phyloP scores from a whole-genome alignment of 2,329 filamentous ascomycete genomes.

The Lecanicillium sp. region DNA sequence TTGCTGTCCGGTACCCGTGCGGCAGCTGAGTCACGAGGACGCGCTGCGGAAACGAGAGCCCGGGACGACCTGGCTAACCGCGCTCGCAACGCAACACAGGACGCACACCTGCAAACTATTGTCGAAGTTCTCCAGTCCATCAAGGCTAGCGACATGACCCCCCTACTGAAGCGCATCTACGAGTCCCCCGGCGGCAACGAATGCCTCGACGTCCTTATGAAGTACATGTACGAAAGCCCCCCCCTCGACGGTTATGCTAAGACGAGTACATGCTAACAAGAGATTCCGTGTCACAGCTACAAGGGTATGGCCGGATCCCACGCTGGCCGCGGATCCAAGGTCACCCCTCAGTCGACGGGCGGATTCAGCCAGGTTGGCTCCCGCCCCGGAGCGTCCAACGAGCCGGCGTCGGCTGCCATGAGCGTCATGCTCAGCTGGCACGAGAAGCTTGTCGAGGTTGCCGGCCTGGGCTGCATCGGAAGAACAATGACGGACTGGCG shows the following conservation, averaged over 20 bases:
- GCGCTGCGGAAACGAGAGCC: too few relatives aligned
- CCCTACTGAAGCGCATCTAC: constrained; percentile 78
- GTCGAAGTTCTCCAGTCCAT: constrained; percentile 94
- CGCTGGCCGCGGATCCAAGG: constrained; percentile 21
- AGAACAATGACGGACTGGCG: constrained; percentile 95
- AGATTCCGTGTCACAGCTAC: constrained; percentile 56
- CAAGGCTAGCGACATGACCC: constrained; percentile 91
- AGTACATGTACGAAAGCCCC: constrained; percentile 71
- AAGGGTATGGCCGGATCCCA: constrained; percentile 68
- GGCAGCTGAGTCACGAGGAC: too few relatives aligned
- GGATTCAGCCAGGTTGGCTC: constrained; percentile 77
- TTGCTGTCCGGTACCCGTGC: too few relatives aligned
- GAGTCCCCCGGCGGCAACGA: constrained; percentile 73
- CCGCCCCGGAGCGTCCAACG: constrained; percentile 47
- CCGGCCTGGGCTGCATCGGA: constrained; percentile 84
- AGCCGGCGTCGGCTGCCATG: constrained; percentile 81
- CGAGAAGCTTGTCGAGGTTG: constrained; percentile 94
- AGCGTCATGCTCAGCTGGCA: constrained; percentile 97
- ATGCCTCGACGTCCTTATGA: constrained; percentile 88
- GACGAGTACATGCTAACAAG: too few relatives aligned
- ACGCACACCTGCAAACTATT: constrained; percentile 80
- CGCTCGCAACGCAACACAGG: too few relatives aligned
- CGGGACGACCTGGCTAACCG: too few relatives aligned
- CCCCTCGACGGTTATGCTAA: background rate
- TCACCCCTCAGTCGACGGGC: constrained; percentile 67